Percentiles rank a stretch among this genome's conserved stretches.
phyloP scores from a whole-genome alignment of 192 early-diverging fungal species.

The Podila epigama region DNA sequence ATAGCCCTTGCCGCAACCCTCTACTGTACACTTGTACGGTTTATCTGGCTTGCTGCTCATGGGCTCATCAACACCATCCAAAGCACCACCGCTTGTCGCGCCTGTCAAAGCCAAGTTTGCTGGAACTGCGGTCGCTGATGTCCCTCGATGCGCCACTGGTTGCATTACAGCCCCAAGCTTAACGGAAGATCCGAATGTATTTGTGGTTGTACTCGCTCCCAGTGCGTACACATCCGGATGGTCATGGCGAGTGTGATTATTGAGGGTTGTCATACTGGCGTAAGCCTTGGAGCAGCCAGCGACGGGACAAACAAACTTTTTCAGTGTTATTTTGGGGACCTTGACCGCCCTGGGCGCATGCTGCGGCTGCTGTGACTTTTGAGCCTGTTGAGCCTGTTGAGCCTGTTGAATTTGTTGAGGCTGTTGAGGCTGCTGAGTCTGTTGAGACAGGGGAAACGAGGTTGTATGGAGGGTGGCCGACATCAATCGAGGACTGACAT shows the following conservation, averaged over 20 bases:
- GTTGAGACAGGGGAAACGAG: neutral
- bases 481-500: constrained; percentile 11
- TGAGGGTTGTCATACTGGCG: constrained; percentile 12
- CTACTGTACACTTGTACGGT: constrained; percentile 74
- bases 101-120: too few species aligned
- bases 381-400: too few species aligned
- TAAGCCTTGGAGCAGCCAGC: constrained; percentile 20
- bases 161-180: neutral
- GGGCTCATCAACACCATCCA: too few species aligned
- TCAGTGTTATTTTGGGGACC: too few species aligned
- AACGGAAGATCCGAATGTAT: neutral
- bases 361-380: too few species aligned
- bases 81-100: too few species aligned
- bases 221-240: constrained; percentile 10
- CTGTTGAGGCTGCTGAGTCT: too few species aligned
- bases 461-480: neutral
- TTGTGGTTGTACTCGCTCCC: neutral
- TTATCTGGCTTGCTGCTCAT: constrained; percentile 60
- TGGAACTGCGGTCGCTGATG: too few species aligned
- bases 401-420: too few species aligned
- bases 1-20: constrained; percentile 72
- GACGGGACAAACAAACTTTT: constrained; percentile 15
- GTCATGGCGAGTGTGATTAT: constrained; percentile 31
- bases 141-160: neutral
- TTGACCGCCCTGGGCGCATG: neutral